Conservation (phyloP, 2,329 filamentous ascomycete species). For the Talaromyces sp. region DNA sequence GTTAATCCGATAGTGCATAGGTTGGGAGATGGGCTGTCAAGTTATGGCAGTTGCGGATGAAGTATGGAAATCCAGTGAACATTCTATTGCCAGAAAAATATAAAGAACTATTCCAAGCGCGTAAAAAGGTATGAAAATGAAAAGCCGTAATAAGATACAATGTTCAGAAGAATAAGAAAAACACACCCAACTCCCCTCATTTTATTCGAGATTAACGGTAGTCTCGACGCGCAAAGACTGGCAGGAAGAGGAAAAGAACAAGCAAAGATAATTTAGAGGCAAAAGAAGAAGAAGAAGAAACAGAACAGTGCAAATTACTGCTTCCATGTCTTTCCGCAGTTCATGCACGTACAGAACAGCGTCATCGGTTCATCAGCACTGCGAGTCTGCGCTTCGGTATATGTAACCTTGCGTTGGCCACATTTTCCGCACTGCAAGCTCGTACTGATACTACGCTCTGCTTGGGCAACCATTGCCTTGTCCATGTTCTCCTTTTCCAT, state of each 20-base stretch:
- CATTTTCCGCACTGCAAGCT: conserved; percentile 88
- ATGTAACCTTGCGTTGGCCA: conserved; percentile 88
- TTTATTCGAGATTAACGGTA: conserved; percentile 11
- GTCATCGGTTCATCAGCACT: conserved; percentile 83
- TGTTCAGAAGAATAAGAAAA: background rate
- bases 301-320: conserved; percentile 22
- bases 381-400: conserved; percentile 92
- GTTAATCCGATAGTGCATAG: conserved; percentile 13
- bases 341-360: conserved; percentile 44
- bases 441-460: conserved; percentile 83
- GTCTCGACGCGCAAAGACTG: conserved; percentile 6
- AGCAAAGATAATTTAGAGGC: background rate
- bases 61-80: background rate
- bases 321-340: conserved; percentile 45
- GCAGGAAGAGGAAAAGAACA: background rate
- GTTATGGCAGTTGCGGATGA: conserved; percentile 17
- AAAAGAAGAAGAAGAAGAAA: background rate
- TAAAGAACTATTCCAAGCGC: background rate
- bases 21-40: conserved; percentile 17
- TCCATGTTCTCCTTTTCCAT: conserved; percentile 92
- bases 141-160: background rate
- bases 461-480: conserved; percentile 90
- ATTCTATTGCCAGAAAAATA: background rate
- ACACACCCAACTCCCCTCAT: conserved; percentile 4
- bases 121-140: background rate